Evolutionary conservation across 257 asterid genomes (phyloP), one percentile per base, ranked within the genome.

Genomic region (Mentha longifolia): DNA sequence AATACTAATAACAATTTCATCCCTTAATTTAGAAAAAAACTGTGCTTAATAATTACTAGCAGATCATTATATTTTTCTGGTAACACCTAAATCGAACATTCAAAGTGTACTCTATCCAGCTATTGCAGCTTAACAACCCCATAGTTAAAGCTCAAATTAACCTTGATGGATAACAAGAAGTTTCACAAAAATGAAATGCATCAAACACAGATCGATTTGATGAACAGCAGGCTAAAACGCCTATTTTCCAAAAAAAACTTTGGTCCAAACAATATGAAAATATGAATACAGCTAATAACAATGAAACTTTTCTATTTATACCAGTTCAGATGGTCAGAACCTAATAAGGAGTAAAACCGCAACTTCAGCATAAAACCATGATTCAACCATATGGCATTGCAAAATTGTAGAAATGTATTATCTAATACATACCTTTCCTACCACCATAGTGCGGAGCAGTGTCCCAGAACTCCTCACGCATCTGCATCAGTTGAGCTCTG

Each of bases 401-500:
- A 13, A 46, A 12, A 45, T 19, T 51, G 72, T 61, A 63, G 65
- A 63, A 65, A 59, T 61, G 11, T n/a, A 52, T 41, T 0, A 49
- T 61, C 14, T 1, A 14, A 51, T 51, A n/a, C 68, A 70, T 71
- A 88, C 95, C 95, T 85, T 86, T 81, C 76, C 87, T 72, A 30
- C 95, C 95, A 71, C 95, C 95, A 74, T 86, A 88, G 71, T 86
- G 95, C 14, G 95, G 95, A 25, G 91, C 91, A 75, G 95, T 88
- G 74, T 88, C 95, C 95, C 95, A 88, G 74, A 88, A 88, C 78
- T 88, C 95, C 57, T 86, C 95, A 1, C 95, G 91, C 87, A 88
- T 76, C 77, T 73, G 80, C 55, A 61, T 62, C 20, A 88, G 84
- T 63, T 88, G 92, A 42, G 79, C 92, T 72, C 83, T 75, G 31